A percentile compares a stretch with the other conserved stretches of the same genome.
These are phyloP conservation scores for Darksidea phi DNA, from an alignment of 495 filamentous ascomycete genomes.

Conservation along the genomic window DNA sequence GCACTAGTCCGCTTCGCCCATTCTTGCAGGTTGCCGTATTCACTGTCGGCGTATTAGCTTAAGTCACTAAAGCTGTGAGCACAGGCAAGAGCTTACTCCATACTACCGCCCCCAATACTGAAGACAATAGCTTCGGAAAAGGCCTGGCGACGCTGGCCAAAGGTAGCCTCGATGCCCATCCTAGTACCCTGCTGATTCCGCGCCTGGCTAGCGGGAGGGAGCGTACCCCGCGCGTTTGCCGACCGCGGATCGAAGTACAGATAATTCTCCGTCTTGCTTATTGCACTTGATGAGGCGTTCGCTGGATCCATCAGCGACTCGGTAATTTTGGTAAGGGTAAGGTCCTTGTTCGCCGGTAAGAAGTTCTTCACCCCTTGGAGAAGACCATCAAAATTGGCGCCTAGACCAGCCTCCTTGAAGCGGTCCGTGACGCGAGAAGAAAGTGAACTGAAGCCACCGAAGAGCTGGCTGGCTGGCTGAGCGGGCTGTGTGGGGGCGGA, in stretches of 20 bases:
- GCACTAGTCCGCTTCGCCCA: constrained; percentile 78
- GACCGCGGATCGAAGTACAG: constrained; percentile 98
- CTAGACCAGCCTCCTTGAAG: constrained; percentile 84
- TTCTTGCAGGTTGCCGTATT: constrained; percentile 96
- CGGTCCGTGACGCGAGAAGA: constrained; percentile 89
- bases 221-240: constrained; percentile 88
- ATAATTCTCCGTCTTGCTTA: constrained; percentile 95
- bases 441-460: constrained; percentile 84
- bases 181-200: constrained; percentile 45
- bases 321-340: constrained; percentile 95
- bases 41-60: constrained; percentile 38
- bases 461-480: constrained; percentile 66
- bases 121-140: constrained; percentile 97
- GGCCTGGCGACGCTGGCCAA: constrained; percentile 88
- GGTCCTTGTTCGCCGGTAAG: constrained; percentile 88
- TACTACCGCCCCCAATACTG: constrained; percentile 93
- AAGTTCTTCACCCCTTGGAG: constrained; percentile 99
- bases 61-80: background rate
- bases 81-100: constrained; percentile 56
- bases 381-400: constrained; percentile 88
- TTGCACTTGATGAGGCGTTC: constrained; percentile 81
- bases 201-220: constrained; percentile 62
- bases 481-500: constrained; percentile 70
- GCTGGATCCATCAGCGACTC: constrained; percentile 98
- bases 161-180: constrained; percentile 76